Base-by-base conservation (phyloP, 2,329 filamentous ascomycete genomes). In the Hawksworthiomyces lignivorus region DNA sequence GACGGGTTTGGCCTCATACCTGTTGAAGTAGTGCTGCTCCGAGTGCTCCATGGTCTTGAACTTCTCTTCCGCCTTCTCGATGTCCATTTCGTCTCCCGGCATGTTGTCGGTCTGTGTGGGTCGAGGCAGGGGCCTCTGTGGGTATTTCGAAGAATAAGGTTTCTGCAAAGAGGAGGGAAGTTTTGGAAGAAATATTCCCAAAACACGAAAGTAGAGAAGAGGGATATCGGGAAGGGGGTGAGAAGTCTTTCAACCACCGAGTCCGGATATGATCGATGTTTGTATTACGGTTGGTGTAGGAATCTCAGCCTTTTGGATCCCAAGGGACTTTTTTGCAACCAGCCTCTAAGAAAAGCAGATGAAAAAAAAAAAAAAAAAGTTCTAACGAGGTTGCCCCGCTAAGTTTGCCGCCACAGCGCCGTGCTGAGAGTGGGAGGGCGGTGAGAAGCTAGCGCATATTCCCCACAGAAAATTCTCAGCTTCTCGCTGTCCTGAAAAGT, bases 1-100 rank as follows among this genome's bases (percentile, higher is more conserved):
- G n/a, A n/a, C n/a, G n/a, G n/a, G n/a, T n/a, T n/a, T n/a, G n/a
- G n/a, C n/a, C n/a, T n/a, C n/a, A n/a, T 68, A 94, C 89, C 88
- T 95, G 71, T 96, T 97, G 73, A 97, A 97, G 74, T 97, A 98
- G 67, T 97, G 92, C 65, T 94, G 88, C 74, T 98, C 92, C 51
- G 89, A 92, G 70, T 95, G 89, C 62, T 86, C 84, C 76, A 95
- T 82, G 55, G 69, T 63, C 61, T 82, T 80, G 64, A 85, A 73
- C 64, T 71, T 69, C 60, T 73, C 62, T 68, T 81, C 77, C 36
- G 75, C 76, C 51, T 67, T 61, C 58, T 77, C 75, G 46, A 79
- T 67, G 33, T 78, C 75, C 72, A 75, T 77, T 48, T 68, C 66
- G 52, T 67, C 64, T 53, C 59, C 62, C 41, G 55, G 43, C 70